Conservation (phyloP, 495 filamentous ascomycete genomes). For the Annulohypoxylon moriforme region DNA sequence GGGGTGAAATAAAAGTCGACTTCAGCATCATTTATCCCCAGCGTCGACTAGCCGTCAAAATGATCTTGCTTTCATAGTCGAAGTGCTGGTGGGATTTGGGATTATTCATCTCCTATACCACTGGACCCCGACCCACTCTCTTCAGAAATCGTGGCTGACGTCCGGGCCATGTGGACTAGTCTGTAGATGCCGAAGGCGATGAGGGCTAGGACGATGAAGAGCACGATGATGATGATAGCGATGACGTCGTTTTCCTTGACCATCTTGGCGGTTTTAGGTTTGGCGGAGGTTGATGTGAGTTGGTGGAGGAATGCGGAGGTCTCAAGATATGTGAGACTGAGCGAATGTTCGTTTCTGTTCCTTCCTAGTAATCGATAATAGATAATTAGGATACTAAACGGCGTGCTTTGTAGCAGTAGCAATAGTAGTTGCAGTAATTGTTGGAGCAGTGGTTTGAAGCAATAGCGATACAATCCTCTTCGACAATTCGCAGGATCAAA, state of each 20-base stretch:
- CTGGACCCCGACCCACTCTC: conserved; percentile 23
- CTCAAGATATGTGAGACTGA: not conserved
- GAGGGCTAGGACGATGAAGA: conserved; percentile 77
- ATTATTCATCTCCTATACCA: conserved; percentile 19
- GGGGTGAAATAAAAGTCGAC: not conserved
- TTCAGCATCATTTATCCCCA: not conserved
- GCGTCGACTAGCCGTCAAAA: not conserved
- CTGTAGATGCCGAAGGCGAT: conserved; percentile 77
- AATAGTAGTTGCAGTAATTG: not conserved
- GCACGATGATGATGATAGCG: conserved; percentile 83
- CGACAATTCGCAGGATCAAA: not conserved
- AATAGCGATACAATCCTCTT: not conserved
- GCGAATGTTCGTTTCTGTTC: not conserved
- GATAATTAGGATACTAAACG: not conserved
- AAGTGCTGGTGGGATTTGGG: not conserved
- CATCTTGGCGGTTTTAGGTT: conserved; percentile 49
- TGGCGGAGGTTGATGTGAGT: not conserved
- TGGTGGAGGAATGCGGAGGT: not conserved
- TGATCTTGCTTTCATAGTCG: not conserved
- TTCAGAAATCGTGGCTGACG: conserved; percentile 49
- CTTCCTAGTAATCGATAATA: not conserved
- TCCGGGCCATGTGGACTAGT: conserved; percentile 62
- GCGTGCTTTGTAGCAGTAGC: not conserved
- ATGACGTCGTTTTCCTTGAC: conserved; percentile 81
- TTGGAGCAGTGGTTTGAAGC: not conserved